phyloP scores from a whole-genome alignment of 495 filamentous ascomycete species.

The Darksidea phi region DNA sequence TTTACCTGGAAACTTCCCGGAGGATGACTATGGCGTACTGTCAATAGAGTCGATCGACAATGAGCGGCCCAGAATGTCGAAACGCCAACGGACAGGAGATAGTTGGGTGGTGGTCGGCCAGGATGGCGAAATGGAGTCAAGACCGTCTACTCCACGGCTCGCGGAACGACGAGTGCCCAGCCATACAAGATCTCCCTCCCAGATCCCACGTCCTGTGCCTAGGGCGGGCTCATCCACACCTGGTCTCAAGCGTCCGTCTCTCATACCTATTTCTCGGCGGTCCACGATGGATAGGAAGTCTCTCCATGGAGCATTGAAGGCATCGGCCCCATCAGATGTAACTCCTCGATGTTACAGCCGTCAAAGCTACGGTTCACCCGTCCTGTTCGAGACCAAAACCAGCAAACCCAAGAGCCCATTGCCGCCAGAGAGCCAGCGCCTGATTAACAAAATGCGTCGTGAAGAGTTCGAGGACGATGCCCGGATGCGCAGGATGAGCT shows the following conservation, averaged over 20 bases:
- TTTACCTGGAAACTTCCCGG: slow-evolving; percentile 50
- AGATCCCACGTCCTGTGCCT: slow-evolving; percentile 35
- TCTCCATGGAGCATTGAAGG: slow-evolving; percentile 45
- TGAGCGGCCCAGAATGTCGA: slow-evolving; percentile 42
- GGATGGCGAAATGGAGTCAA: slow-evolving; percentile 30
- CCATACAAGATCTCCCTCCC: slow-evolving; percentile 24
- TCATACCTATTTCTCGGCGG: slow-evolving; percentile 39
- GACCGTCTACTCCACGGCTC: slow-evolving; percentile 32
- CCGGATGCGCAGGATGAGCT: slow-evolving; percentile 73
- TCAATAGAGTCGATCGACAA: slow-evolving; percentile 37
- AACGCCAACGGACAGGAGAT: slow-evolving; percentile 56
- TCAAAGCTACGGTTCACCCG: slow-evolving; percentile 32
- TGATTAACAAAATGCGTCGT: slow-evolving; percentile 63
- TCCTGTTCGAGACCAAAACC: slow-evolving; percentile 20
- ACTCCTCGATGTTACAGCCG: slow-evolving; percentile 32
- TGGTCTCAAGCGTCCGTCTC: slow-evolving; percentile 31
- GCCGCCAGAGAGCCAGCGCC: slow-evolving; percentile 62
- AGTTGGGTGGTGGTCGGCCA: slow-evolving; percentile 76
- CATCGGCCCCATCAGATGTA: background rate
- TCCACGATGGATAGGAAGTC: slow-evolving; percentile 30
- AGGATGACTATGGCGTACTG: slow-evolving; percentile 39
- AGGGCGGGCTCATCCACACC: slow-evolving; percentile 28
- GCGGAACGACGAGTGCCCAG: slow-evolving; percentile 27
- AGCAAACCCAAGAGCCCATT: slow-evolving; percentile 44
- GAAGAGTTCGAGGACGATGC: slow-evolving; percentile 78